Percentiles rank a stretch among this genome's conserved stretches.
Conservation (phyloP, 2,329 filamentous ascomycete genomes). For the Apiospora malaysiana region DNA sequence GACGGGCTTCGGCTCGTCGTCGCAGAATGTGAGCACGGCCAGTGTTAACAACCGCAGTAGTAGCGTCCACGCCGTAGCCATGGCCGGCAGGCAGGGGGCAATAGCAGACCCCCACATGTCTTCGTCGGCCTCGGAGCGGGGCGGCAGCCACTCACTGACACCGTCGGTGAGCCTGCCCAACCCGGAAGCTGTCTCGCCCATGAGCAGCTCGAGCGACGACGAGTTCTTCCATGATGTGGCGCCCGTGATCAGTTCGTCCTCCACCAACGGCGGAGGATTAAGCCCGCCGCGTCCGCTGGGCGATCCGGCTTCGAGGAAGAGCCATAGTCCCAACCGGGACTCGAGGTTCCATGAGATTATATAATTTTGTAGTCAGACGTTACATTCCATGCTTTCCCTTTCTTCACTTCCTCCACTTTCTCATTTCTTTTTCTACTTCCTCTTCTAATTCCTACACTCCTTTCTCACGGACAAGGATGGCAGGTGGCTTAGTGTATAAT, state of each 20-base stretch:
- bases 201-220: constrained; percentile 40
- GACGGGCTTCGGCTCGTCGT: constrained; percentile 45
- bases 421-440: not conserved
- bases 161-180: constrained; percentile 31
- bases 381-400: not conserved
- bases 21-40: constrained; percentile 49
- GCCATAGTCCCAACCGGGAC: constrained; percentile 60
- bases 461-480: not conserved
- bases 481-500: not conserved
- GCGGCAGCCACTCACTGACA: not conserved
- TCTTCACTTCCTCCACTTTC: not conserved
- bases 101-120: not conserved
- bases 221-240: constrained; percentile 35
- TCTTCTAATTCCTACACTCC: not conserved
- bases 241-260: constrained; percentile 35
- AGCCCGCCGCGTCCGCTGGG: constrained; percentile 46
- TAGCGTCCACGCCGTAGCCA: constrained; percentile 54
- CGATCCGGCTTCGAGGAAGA: constrained; percentile 43
- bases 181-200: constrained; percentile 31
- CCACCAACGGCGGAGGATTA: constrained; percentile 31
- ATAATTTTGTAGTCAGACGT: constrained; percentile 24
- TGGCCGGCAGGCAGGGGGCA: constrained; percentile 44
- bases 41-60: constrained; percentile 46
- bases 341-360: constrained; percentile 67
- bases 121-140: not conserved